Conservation (phyloP, 2,329 filamentous ascomycete genomes). For the Aspergillus jensenii region DNA sequence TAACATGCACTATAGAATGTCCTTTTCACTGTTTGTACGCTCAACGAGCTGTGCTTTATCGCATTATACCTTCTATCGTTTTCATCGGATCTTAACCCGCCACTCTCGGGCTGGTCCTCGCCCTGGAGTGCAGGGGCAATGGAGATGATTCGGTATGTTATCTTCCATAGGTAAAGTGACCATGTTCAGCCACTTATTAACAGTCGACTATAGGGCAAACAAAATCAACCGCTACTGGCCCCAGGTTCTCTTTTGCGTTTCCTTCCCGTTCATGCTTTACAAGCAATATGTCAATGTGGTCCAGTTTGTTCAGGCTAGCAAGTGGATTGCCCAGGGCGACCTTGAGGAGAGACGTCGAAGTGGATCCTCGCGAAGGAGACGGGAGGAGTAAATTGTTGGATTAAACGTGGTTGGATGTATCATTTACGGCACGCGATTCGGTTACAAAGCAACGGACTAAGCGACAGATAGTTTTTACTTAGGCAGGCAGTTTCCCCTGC, state of each 20-base stretch:
- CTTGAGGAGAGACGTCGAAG: conserved; percentile 36
- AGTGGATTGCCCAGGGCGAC: conserved; percentile 91
- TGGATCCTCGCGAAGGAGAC: not conserved
- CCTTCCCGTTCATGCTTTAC: conserved; percentile 79
- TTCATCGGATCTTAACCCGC: conserved; percentile 71
- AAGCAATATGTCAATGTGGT: conserved; percentile 96
- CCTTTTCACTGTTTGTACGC: conserved; percentile 81
- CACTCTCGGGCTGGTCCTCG: conserved; percentile 57
- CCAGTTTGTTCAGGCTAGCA: conserved; percentile 89
- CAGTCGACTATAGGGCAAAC: conserved; percentile 62
- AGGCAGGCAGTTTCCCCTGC: too few relatives aligned
- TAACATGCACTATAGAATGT: conserved; percentile 63
- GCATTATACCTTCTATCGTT: conserved; percentile 97
- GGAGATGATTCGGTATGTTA: conserved; percentile 68
- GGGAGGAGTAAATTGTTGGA: not conserved
- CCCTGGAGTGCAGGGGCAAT: conserved; percentile 89
- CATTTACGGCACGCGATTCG: too few relatives aligned
- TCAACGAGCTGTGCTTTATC: conserved; percentile 98
- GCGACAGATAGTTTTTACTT: too few relatives aligned
- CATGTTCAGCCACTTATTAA: not conserved
- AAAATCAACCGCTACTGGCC: conserved; percentile 78
- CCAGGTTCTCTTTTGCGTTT: conserved; percentile 77
- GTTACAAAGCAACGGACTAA: too few relatives aligned
- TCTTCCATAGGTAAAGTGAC: not conserved
- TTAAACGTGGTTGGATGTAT: too few relatives aligned